Evolutionary conservation across 148 eudicot genomes (phyloP).

Genomic region (Drosera capensis): DNA sequence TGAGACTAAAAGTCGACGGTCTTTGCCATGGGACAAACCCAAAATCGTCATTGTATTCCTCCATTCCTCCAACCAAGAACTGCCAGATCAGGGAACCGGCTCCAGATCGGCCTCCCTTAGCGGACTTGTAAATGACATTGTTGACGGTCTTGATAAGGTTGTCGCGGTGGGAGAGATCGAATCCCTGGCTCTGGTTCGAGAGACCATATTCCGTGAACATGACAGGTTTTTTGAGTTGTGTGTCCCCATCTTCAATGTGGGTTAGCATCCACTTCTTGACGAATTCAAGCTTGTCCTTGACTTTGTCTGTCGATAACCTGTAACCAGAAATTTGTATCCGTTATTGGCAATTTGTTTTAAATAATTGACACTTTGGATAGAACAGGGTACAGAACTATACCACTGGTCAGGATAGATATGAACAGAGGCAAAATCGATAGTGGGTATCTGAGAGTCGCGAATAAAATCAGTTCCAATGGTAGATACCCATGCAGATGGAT

Average conservation of each 20-base stretch:
- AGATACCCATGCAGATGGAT: constrained; percentile 40
- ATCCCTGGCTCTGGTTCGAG: constrained; percentile 15
- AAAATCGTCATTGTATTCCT: constrained; percentile 27
- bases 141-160: constrained; percentile 17
- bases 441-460: constrained; percentile 25
- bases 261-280: constrained; percentile 28
- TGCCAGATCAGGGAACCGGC: constrained; percentile 50
- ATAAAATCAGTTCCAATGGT: constrained; percentile 39
- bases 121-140: constrained; percentile 28
- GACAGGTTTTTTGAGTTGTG: constrained; percentile 35
- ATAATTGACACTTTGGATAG: constrained; percentile 21
- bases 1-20: constrained; percentile 25
- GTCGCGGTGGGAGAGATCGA: constrained; percentile 18
- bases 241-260: constrained; percentile 31
- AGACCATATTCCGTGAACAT: constrained; percentile 39
- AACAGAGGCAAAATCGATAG: constrained; percentile 44
- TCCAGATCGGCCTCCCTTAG: constrained; percentile 28
- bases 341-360: too few species aligned
- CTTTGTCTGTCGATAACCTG: too few species aligned
- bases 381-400: constrained; percentile 12
- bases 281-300: constrained; percentile 24
- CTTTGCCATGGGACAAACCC: constrained; percentile 31
- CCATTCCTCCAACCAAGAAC: constrained; percentile 30
- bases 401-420: constrained; percentile 48
- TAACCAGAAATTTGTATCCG: too few species aligned